Base-by-base conservation (phyloP, 352 stramenopile species). In the Aphanomyces cochlioides region DNA sequence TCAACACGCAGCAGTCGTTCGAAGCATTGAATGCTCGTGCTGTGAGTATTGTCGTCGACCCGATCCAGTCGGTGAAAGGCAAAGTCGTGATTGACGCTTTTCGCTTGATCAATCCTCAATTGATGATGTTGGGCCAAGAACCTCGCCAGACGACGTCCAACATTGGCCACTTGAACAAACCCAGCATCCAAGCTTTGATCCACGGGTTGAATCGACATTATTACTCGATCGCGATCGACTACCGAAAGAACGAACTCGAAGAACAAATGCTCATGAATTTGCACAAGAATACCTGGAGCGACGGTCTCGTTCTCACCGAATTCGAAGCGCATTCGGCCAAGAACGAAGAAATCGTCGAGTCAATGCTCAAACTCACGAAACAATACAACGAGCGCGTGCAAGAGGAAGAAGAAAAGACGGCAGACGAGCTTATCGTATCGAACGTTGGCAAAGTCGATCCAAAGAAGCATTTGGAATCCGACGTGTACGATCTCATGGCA, bases 11-110 rank as follows among this genome's bases (percentile, higher is more conserved):
- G 78, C 94, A 93, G 81, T 97, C 90, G 68, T 99, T 99, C 76
- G 98, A 99, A 80, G 91, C 94, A 15, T 83, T 99, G n/a, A 99
- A 99, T 85, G 80, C 83, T 21, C 90, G 98, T 40, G 96, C 95
- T 2, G 97, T 99, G 19, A 96, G 97, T 13, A 87, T 99, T 13
- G 98, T 99, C n/a, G 95, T 99, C 48, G 98, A 99, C 83, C 97
- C 98, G 17, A 99, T 99, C 76, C 97, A 99, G 80, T 96, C 84
- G 82, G 96, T 99, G 50, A 99, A 99, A 82, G 96, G 97, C 60
- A 99, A 99, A 74, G 95, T 99, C 19, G 98, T 99, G 38, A 99
- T 99, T 79, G 98, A 99, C 77, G 98, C 96, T 40, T 99, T 99
- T 80, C 93, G 96, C 54, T 81, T 99, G 47, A 99, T 99, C 80